phyloP scores from a whole-genome alignment of 345 rosid species.

The Lepidium didymum region DNA sequence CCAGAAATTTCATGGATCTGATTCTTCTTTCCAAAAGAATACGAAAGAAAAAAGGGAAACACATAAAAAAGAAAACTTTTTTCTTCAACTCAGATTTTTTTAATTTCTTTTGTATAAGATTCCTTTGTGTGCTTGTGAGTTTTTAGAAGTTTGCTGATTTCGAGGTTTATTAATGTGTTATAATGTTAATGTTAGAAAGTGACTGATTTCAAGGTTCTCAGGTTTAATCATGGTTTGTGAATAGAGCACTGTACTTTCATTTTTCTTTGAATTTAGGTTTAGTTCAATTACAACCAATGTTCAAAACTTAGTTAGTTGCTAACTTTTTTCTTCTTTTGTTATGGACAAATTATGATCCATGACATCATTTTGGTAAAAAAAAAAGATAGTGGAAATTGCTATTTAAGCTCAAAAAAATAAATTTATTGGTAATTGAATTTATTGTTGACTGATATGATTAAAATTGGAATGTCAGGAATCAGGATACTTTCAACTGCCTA shows the following conservation, averaged over 20 bases:
- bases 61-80: conserved; percentile 8
- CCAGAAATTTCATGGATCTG: conserved; percentile 20
- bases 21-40: conserved; percentile 9
- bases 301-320: neutral
- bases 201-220: conserved; percentile 12
- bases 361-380: no score
- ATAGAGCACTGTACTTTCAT: neutral
- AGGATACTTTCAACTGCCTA: no score
- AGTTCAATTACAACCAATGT: neutral
- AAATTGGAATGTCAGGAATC: no score
- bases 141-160: conserved; percentile 14
- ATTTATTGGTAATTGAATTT: no score
- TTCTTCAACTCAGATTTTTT: conserved; percentile 5
- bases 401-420: no score
- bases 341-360: no score
- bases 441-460: no score
- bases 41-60: neutral
- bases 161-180: conserved; percentile 13
- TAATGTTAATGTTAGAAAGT: conserved; percentile 2
- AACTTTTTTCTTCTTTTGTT: no score
- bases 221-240: neutral
- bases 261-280: neutral
- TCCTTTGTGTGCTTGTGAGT: conserved; percentile 11
- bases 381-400: no score
- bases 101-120: neutral